phyloP scores from a whole-genome alignment of 371 early-diverging fungal genomes.

The Vairimorpha necatrix region DNA sequence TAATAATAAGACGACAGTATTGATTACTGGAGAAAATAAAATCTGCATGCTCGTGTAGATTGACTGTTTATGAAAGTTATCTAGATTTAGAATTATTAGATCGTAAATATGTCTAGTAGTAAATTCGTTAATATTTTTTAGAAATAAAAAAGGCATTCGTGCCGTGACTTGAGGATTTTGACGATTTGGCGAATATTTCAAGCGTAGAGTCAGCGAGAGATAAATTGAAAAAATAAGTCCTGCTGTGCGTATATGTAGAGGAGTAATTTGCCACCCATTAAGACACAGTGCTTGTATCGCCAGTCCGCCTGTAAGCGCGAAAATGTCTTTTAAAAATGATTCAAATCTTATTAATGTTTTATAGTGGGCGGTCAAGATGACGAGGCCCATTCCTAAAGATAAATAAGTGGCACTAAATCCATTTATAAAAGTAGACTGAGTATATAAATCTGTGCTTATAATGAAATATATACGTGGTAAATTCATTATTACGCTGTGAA shows the following conservation, averaged over 20 bases:
- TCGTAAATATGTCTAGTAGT: neutral
- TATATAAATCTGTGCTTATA: neutral
- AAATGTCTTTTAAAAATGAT: neutral
- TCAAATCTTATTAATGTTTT: neutral
- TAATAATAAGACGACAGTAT: neutral
- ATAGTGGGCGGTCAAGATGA: neutral
- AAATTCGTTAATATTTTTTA: neutral
- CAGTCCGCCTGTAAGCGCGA: neutral
- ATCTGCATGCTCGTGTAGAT: neutral
- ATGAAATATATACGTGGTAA: neutral
- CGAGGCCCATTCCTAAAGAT: neutral
- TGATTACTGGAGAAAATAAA: neutral
- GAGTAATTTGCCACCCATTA: neutral
- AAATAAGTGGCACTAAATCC: neutral
- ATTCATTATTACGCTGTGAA: neutral
- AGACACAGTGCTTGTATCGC: neutral
- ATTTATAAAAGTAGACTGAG: neutral
- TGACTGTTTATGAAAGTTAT: neutral
- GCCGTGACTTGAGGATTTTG: neutral
- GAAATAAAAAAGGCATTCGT: neutral
- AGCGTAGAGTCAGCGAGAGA: neutral
- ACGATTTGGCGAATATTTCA: neutral
- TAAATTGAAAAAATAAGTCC: neutral
- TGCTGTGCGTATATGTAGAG: neutral
- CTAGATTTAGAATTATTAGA: constrained; percentile 6